Evolutionary conservation across 2,329 filamentous ascomycete species (phyloP), one percentile per base, ranked within the genome.

Genomic region (Trichoderma oligosporum): DNA sequence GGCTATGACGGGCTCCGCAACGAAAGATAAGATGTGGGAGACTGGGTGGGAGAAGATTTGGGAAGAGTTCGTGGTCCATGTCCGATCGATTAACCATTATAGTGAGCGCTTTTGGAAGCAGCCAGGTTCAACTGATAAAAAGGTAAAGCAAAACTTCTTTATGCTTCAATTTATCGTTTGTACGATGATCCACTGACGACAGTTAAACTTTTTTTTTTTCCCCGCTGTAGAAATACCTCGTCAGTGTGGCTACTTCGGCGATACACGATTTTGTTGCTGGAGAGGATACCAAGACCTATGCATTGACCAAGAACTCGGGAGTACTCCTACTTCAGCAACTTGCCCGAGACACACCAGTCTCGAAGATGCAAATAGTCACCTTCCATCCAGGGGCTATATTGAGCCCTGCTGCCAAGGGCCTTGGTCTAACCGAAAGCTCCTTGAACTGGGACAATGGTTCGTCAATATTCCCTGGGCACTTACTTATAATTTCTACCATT

Each of bases 321-420:
- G 66, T 69, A 8, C 55, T 70, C 3, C 45, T 67, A 5, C 53
- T 74, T 20, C 71, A 75, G 64, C 54, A 66, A 29, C 61, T 74
- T 16, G 71, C 72, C 7, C 52, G 63, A 4, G 68, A 71, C 14
- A 62, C 64, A 0, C 45, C 61, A 11, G 51, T 65, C 0, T 64
- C 67, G n/a, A 54, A 67, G 14, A 65, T 75, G 65, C 73, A 75
- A 57, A 56, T 76, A 25, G 31, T 75, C 36, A 71, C 61, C 58
- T 71, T 70, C 57, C 68, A 76, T 36, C 74, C 74, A 0, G 74
- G 74, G 3, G 57, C 63, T 5, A 61, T 75, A 22, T 67, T 62
- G 39, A 72, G 70, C 12, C 61, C 70, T 1, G 47, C 59, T 1
- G 66, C 64, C 1, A 47, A 56, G 56, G 52, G 33, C 1, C n/a